Percentiles rank a stretch among this genome's conserved stretches.
Conservation (phyloP, 2,329 filamentous ascomycete species). For the Lasiodiplodia sp. region DNA sequence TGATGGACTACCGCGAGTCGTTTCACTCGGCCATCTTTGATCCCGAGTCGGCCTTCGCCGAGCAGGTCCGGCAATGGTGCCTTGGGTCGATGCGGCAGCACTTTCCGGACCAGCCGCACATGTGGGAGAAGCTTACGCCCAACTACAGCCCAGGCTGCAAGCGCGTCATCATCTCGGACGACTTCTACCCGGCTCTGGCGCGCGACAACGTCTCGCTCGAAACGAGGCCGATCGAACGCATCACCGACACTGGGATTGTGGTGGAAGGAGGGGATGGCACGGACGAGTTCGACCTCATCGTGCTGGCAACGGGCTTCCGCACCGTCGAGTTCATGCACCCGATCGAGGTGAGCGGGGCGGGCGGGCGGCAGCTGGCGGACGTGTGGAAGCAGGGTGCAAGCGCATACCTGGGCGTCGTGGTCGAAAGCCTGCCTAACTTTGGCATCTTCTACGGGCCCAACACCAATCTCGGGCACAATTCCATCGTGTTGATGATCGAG, state of each 20-base stretch:
- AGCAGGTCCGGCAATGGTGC: constrained; percentile 49
- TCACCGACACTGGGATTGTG: constrained; percentile 57
- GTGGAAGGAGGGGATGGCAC: constrained; percentile 51
- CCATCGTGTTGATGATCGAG: constrained; percentile 69
- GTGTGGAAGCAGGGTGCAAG: constrained; percentile 63
- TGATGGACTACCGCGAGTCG: constrained; percentile 64
- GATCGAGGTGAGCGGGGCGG: constrained; percentile 58
- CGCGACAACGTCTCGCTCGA: constrained; percentile 59
- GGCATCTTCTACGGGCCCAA: constrained; percentile 67
- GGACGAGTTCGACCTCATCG: constrained; percentile 62
- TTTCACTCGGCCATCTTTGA: constrained; percentile 56
- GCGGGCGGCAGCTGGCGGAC: constrained; percentile 53
- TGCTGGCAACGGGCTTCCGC: constrained; percentile 66
- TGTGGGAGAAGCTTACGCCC: constrained; percentile 62
- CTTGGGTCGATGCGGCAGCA: constrained; percentile 53
- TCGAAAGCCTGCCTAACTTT: constrained; percentile 63
- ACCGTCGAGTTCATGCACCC: constrained; percentile 66
- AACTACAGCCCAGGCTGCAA: constrained; percentile 64
- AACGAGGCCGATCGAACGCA: constrained; percentile 55
- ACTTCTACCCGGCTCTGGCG: constrained; percentile 62
- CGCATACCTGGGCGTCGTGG: constrained; percentile 57
- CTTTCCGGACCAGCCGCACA: constrained; percentile 56
- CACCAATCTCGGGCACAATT: constrained; percentile 62
- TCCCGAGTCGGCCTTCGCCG: constrained; percentile 48
- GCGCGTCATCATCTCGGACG: constrained; percentile 61